Base-by-base conservation (phyloP, 352 stramenopile genomes). In the Phytophthora pseudosyringae region DNA sequence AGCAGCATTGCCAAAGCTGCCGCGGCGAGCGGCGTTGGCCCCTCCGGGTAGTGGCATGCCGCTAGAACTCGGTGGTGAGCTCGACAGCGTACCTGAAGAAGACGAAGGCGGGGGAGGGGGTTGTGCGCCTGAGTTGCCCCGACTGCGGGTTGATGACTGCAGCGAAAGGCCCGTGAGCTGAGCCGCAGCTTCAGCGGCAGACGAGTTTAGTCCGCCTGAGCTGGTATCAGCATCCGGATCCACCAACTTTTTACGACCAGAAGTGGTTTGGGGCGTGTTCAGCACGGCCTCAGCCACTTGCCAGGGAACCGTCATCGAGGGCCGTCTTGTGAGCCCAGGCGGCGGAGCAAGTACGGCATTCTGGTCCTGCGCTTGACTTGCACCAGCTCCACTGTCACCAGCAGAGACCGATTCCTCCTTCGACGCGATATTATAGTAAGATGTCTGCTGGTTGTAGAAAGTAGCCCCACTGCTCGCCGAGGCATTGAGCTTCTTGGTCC, bases 281-380 rank as follows among this genome's bases (percentile, higher is more conserved):
- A 94, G 68, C 26, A 94, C 86, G 13, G 86, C 79, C 47, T 94
- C 86, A 3, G 86, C 86, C 33, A 94, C 86, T 67, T 94, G 86
- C 86, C 86, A 94, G 0, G 86, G 86, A 21, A 94, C 86, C 4
- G 86, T 94, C 86, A 94, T 94, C 2, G 86, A 94, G 8, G 86
- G 84, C 3, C 86, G 79, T 31, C 86, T 83, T 31, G 85, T 85
- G 9, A 94, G 75, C 10, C 86, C 86, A 18, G 86, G 86, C 3
- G 86, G 86, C 3, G 86, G 86, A 2, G 80, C 70, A 12, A 92
- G 83, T 21, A 90, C 69, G 0, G 82, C 69, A 33, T 93, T 90
- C 29, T 91, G 85, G 52, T 93, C 85, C 38, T 78, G 75, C 12
- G 53, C 60, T 61, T 68, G 56, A 41, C 44, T 58, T 35, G 48